Conservation (phyloP, 108 stramenopile genomes). For the Pseudonitzschia multistriata region DNA sequence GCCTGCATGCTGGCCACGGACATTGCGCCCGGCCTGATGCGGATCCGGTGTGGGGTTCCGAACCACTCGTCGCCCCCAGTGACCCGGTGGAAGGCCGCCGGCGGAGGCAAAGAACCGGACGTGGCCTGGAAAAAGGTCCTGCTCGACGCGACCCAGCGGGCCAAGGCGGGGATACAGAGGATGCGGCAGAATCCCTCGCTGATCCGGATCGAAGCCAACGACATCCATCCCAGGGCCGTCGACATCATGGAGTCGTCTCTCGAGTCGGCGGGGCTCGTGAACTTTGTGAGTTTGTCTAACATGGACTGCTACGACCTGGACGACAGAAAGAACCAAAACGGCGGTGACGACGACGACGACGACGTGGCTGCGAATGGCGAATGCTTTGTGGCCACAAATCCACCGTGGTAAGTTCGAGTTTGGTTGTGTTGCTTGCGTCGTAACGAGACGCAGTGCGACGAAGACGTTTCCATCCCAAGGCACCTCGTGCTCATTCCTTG, state of each 20-base stretch:
- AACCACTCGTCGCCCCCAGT: constrained; percentile 60
- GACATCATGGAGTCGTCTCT: constrained; percentile 39
- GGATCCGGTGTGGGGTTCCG: constrained; percentile 55
- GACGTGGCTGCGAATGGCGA: not conserved
- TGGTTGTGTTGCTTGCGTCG: not conserved
- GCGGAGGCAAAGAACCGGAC: constrained; percentile 14
- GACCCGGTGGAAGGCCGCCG: constrained; percentile 61
- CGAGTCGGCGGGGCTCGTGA: constrained; percentile 47
- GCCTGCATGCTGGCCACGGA: constrained; percentile 77
- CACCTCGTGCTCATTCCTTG: not conserved
- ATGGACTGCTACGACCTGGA: constrained; percentile 65
- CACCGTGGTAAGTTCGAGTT: constrained; percentile 54
- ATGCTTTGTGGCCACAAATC: constrained; percentile 62
- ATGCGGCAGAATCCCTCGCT: constrained; percentile 20
- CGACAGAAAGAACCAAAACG: constrained; percentile 11
- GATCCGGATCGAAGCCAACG: constrained; percentile 35
- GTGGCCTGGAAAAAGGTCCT: constrained; percentile 60
- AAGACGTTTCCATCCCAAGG: not conserved
- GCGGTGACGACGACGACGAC: not conserved
- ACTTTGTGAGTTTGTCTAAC: constrained; percentile 50
- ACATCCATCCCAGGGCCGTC: constrained; percentile 49
- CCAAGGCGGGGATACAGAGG: constrained; percentile 53
- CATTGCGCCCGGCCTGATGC: constrained; percentile 71
- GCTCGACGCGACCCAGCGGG: constrained; percentile 57
- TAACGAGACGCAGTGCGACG: not conserved